A percentile compares a stretch with the other conserved stretches of the same genome.
Conservation (phyloP, 257 asterid genomes). For the Solanum dulcamara region DNA sequence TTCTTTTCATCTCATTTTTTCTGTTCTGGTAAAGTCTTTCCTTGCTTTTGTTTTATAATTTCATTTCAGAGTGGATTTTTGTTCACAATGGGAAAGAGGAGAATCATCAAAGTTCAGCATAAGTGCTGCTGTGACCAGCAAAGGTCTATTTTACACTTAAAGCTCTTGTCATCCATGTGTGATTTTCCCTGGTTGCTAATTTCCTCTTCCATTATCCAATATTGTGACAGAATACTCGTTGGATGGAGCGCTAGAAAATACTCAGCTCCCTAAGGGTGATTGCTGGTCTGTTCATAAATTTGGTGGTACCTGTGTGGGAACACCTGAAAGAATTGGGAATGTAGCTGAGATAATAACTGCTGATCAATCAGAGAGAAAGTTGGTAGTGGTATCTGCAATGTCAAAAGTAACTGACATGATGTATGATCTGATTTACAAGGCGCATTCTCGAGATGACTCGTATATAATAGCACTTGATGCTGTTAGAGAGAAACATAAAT, state of each 20-base stretch:
- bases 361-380: conserved; percentile 65
- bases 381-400: conserved; percentile 95
- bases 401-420: conserved; percentile 98
- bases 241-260: conserved; percentile 43
- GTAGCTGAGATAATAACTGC: conserved; percentile 71
- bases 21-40: not conserved
- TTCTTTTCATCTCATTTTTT: not conserved
- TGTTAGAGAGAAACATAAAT: conserved; percentile 72
- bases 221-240: conserved; percentile 25
- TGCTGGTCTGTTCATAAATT: conserved; percentile 94
- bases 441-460: conserved; percentile 70
- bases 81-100: conserved; percentile 26
- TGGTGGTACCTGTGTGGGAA: conserved; percentile 97
- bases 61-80: conserved; percentile 33
- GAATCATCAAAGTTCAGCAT: conserved; percentile 22
- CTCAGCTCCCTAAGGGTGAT: conserved; percentile 67
- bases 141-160: conserved; percentile 29
- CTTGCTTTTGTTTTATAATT: not conserved
- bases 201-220: not conserved
- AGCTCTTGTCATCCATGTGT: not conserved
- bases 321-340: conserved; percentile 69
- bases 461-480: conserved; percentile 56
- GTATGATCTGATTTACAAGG: conserved; percentile 81
- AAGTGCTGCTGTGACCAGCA: conserved; percentile 49
- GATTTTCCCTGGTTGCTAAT: not conserved